These are phyloP conservation scores for Leccinum ochraceum DNA, from an alignment of 768 basidiomycete species.

Conservation along the genomic window DNA sequence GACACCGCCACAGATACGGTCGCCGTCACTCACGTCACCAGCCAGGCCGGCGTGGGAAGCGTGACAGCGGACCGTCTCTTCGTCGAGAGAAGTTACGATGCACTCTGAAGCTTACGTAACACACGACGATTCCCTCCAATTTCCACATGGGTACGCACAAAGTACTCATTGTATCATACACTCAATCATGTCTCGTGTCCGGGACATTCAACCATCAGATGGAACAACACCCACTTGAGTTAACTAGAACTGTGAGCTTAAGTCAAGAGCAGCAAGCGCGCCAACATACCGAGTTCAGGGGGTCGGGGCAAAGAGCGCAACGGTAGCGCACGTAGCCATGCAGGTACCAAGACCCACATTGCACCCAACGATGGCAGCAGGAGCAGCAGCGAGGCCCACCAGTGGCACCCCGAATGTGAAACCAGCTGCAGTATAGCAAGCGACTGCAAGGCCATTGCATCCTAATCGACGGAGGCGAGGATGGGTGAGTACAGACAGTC, in stretches of 20 bases:
- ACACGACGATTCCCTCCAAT: not conserved
- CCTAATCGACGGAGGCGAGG: constrained; percentile 12
- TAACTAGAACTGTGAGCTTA: not conserved
- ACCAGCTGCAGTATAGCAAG: constrained; percentile 28
- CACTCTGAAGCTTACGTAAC: too few relatives aligned
- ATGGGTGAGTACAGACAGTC: not conserved
- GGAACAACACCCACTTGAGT: not conserved
- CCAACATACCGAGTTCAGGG: constrained; percentile 10
- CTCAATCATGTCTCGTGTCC: not conserved
- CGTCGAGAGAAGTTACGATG: too few relatives aligned
- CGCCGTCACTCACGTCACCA: too few relatives aligned
- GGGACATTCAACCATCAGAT: not conserved
- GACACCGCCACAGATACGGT: too few relatives aligned
- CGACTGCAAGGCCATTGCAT: constrained; percentile 22
- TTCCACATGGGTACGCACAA: not conserved
- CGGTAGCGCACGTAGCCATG: constrained; percentile 6
- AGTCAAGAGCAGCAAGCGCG: not conserved
- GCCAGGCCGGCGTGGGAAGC: too few relatives aligned
- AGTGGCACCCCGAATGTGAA: constrained; percentile 24
- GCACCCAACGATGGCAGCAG: constrained; percentile 24
- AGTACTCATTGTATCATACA: not conserved
- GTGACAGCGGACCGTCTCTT: too few relatives aligned
- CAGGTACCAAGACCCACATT: constrained; percentile 22
- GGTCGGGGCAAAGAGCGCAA: constrained; percentile 22
- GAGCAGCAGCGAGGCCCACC: constrained; percentile 8